phyloP scores from a whole-genome alignment of 2,329 filamentous ascomycete genomes.

The Microascus cirrosus region DNA sequence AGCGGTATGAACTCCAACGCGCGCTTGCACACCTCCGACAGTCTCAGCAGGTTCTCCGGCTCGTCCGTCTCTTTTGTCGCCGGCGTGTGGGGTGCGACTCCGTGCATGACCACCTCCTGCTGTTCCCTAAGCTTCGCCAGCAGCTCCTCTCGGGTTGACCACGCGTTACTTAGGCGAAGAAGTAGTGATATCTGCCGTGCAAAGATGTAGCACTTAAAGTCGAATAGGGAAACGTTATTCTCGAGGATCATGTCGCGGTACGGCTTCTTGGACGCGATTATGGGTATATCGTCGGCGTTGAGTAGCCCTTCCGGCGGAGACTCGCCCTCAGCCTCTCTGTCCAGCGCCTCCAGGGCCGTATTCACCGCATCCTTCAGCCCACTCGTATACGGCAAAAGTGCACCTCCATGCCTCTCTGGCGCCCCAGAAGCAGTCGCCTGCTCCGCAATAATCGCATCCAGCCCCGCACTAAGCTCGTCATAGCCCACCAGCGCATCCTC shows the following conservation, averaged over 20 bases:
- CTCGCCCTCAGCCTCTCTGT: constrained; percentile 30
- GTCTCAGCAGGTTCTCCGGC: constrained; percentile 61
- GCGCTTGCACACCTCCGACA: constrained; percentile 79
- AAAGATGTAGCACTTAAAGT: constrained; percentile 92
- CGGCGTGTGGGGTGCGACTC: constrained; percentile 39
- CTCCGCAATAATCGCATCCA: constrained; percentile 74
- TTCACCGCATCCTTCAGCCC: constrained; percentile 55
- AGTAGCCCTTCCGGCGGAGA: constrained; percentile 16
- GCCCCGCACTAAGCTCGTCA: constrained; percentile 79
- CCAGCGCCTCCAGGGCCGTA: constrained; percentile 29
- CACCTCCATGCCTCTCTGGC: constrained; percentile 57
- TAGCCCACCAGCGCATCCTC: constrained; percentile 93
- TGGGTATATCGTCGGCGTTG: constrained; percentile 41
- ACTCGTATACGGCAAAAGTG: constrained; percentile 61
- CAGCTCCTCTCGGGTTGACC: constrained; percentile 50
- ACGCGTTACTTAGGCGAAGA: constrained; percentile 68
- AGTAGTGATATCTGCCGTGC: constrained; percentile 76
- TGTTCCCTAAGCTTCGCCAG: constrained; percentile 51
- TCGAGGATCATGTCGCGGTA: constrained; percentile 88
- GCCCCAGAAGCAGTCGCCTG: constrained; percentile 45
- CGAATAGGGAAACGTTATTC: constrained; percentile 92
- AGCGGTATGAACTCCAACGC: constrained; percentile 76
- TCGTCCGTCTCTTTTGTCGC: constrained; percentile 43
- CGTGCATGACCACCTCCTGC: constrained; percentile 45
- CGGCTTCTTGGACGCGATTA: constrained; percentile 58